Conservation (phyloP, 2,329 filamentous ascomycete genomes). For the Stemphylium lycopersici region DNA sequence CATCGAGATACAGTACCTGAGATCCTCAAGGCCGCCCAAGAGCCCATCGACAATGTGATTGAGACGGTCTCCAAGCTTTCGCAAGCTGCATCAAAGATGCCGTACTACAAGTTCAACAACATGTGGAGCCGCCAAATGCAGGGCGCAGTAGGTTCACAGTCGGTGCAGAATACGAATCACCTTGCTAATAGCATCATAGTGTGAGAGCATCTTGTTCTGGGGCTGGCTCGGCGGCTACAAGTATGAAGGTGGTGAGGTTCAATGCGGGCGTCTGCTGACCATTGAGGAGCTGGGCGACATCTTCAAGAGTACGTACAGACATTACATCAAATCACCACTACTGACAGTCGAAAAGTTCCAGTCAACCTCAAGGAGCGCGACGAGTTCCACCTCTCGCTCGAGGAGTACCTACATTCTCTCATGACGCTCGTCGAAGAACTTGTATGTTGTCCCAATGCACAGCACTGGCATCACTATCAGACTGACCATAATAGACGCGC, state of each 20-base stretch:
- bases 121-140: constrained; percentile 87
- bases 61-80: constrained; percentile 73
- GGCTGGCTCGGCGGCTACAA: constrained; percentile 81
- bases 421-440: constrained; percentile 90
- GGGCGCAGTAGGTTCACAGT: constrained; percentile 64
- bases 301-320: constrained; percentile 66
- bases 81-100: constrained; percentile 78
- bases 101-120: constrained; percentile 97
- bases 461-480: no score
- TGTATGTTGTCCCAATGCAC: constrained; percentile 44
- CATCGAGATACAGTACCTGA: constrained; percentile 62
- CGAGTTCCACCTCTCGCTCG: constrained; percentile 92
- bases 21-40: constrained; percentile 72
- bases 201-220: constrained; percentile 64
- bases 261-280: constrained; percentile 72
- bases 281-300: constrained; percentile 85
- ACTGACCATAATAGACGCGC: constrained; percentile 61
- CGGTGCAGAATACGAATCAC: background rate
- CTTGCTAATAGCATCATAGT: constrained; percentile 46
- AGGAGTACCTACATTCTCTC: constrained; percentile 92
- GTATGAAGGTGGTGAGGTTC: constrained; percentile 57
- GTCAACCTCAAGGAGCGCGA: constrained; percentile 90
- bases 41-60: constrained; percentile 73
- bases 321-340: constrained; percentile 1
- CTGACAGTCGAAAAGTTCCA: constrained; percentile 66